These are phyloP conservation scores for Pythium periplocum DNA, from an alignment of 352 stramenopile genomes.

Conservation along the genomic window DNA sequence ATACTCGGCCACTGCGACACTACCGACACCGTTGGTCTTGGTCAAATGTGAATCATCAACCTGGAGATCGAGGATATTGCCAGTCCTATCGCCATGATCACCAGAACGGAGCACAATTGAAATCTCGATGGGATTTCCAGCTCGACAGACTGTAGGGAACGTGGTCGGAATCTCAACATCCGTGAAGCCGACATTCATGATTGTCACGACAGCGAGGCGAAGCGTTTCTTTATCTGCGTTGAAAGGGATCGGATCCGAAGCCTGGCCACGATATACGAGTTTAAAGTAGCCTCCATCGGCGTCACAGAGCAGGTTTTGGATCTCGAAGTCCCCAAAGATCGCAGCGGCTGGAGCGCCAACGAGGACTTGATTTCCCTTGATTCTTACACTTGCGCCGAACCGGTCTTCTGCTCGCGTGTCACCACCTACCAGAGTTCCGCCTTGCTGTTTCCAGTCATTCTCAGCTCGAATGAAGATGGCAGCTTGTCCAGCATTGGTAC, in stretches of 20 bases:
- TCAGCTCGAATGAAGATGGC: constrained; percentile 59
- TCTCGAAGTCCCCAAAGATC: constrained; percentile 70
- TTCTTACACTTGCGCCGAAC: constrained; percentile 70
- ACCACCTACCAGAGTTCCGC: constrained; percentile 34
- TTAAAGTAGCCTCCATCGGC: constrained; percentile 66
- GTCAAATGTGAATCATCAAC: constrained; percentile 38
- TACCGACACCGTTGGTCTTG: constrained; percentile 28
- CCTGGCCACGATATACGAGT: constrained; percentile 50
- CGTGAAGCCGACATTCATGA: constrained; percentile 50
- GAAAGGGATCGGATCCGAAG: constrained; percentile 52
- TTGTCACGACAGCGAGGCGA: constrained; percentile 37
- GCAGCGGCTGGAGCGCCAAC: constrained; percentile 61
- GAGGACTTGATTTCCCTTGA: constrained; percentile 43
- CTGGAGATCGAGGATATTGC: constrained; percentile 54
- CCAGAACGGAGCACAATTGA: constrained; percentile 43
- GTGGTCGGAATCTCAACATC: constrained; percentile 47
- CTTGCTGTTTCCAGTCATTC: constrained; percentile 78
- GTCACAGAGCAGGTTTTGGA: constrained; percentile 67
- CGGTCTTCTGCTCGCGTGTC: constrained; percentile 64
- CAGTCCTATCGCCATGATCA: constrained; percentile 46
- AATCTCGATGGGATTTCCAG: constrained; percentile 32
- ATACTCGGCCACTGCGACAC: constrained; percentile 49
- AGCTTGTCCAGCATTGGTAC: constrained; percentile 47
- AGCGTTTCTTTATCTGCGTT: constrained; percentile 45
- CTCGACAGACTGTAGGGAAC: constrained; percentile 47